phyloP scores from a whole-genome alignment of 768 basidiomycete genomes.

The Psilocybe tampanensis region DNA sequence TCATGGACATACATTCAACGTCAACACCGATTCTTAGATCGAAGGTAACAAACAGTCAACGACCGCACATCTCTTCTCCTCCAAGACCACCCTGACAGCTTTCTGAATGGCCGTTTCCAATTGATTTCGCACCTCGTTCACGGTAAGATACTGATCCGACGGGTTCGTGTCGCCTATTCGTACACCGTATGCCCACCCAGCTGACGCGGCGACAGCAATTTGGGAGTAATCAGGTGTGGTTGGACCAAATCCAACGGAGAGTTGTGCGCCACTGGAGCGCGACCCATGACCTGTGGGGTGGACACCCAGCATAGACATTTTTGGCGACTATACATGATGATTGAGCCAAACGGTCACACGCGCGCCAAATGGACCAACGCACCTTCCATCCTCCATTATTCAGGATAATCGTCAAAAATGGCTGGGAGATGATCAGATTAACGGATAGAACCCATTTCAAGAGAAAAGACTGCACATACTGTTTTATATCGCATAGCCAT shows the following conservation, averaged over 20 bases:
- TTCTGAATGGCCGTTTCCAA: constrained; percentile 39
- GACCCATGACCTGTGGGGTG: constrained; percentile 62
- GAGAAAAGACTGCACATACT: constrained; percentile 35
- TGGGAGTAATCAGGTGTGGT: constrained; percentile 58
- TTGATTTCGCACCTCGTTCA: constrained; percentile 11
- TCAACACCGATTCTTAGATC: too few relatives aligned
- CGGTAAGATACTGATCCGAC: constrained; percentile 13
- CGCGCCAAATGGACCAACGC: constrained; percentile 12
- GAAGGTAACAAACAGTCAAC: constrained; percentile 59
- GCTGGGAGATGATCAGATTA: constrained; percentile 36
- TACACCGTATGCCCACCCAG: constrained; percentile 65
- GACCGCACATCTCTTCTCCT: constrained; percentile 65
- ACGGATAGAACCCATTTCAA: background rate
- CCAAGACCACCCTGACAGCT: constrained; percentile 55
- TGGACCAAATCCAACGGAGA: constrained; percentile 69
- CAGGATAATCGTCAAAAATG: constrained; percentile 69
- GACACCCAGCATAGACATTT: constrained; percentile 63
- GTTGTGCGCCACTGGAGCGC: constrained; percentile 42
- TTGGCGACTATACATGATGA: constrained; percentile 47
- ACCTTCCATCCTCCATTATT: constrained; percentile 77
- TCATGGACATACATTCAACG: too few relatives aligned
- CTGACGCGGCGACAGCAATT: constrained; percentile 69
- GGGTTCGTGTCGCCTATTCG: constrained; percentile 29
- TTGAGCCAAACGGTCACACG: background rate
- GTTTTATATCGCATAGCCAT: constrained; percentile 71